Base-by-base conservation (phyloP, 2,329 filamentous ascomycete genomes). In the Cytospora mali region DNA sequence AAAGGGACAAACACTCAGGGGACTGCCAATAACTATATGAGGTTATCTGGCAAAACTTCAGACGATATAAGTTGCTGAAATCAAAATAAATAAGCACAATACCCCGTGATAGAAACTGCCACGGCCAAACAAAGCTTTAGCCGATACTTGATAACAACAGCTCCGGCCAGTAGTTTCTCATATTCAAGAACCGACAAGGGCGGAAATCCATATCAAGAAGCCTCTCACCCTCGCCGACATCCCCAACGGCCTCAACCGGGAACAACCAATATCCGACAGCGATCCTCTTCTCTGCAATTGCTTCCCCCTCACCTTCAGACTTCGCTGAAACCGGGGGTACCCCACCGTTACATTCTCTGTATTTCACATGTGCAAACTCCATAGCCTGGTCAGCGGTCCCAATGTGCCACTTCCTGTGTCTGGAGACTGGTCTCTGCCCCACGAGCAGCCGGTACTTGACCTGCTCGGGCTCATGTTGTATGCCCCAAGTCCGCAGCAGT, bases 231-330 rank as follows among this genome's bases (percentile, higher is more conserved):
- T 65, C 60, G 2, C 60, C 56, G 14, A 65, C 10, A 4, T 50
- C 13, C 3, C 63, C 61, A 7, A 57, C 23, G 2, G 60, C 55
- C 10, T 65, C 55, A 1, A 54, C 23, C 2, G 63, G 63, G 14
- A 65, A 63, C 14, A 62, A 54, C 63, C 63, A 65, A 10, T 60
- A 56, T 23, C 63, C 63, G 33, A 48, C 35, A 10, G 48, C 31
- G 16, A 31, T 25, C 18, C 35, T 23, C 28, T 46, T 21, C 14
- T 2, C 14, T 28, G 6, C 4, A 16, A 4, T 4, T 6, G 6
- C 16, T 33, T 53, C 39, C 10, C 28, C 35, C 42, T 21, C n/a
- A 6, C 42, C 7, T 13, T 6, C 42, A 21, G 6, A 3, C 11
- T 21, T 18, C 5, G 5, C 42, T 23, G 42, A n/a, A 6, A 11